A percentile compares a stretch with the other conserved stretches of the same genome.
phyloP scores from a whole-genome alignment of 192 early-diverging fungal species.

The Backusella tarrabulga region DNA sequence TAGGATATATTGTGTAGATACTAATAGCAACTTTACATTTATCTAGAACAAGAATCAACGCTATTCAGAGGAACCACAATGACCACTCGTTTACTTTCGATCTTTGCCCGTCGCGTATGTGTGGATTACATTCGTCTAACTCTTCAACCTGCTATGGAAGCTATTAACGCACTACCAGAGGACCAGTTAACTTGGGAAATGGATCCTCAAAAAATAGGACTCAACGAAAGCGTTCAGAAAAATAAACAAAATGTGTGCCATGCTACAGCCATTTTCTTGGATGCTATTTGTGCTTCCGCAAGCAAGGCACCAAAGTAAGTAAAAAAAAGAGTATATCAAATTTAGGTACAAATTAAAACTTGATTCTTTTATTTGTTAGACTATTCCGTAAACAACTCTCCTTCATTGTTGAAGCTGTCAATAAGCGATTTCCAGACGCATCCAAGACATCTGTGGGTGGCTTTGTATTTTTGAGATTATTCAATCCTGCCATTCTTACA shows the following conservation, averaged over 20 bases:
- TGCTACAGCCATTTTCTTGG: constrained; percentile 71
- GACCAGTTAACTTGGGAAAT: constrained; percentile 74
- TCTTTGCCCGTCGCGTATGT: constrained; percentile 76
- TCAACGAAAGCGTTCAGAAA: constrained; percentile 59
- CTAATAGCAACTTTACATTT: background rate
- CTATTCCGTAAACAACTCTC: constrained; percentile 77
- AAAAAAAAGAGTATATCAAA: background rate
- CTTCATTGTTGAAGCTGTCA: constrained; percentile 72
- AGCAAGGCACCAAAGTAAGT: constrained; percentile 58
- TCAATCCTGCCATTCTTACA: constrained; percentile 90
- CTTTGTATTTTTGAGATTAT: constrained; percentile 92
- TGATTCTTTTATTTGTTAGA: constrained; percentile 16
- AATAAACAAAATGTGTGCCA: constrained; percentile 77
- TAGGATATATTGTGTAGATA: background rate
- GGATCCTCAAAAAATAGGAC: constrained; percentile 72
- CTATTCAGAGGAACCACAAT: constrained; percentile 90
- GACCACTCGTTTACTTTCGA: constrained; percentile 77
- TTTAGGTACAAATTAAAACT: background rate
- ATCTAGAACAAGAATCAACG: constrained; percentile 52
- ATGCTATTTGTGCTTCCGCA: constrained; percentile 74
- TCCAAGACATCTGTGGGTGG: constrained; percentile 87
- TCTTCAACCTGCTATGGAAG: constrained; percentile 64
- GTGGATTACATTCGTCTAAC: constrained; percentile 76
- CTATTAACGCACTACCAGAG: constrained; percentile 44
- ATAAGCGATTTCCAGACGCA: constrained; percentile 76